Base-by-base conservation (phyloP, 2,329 filamentous ascomycete genomes). In the Achaetomium macrosporum region DNA sequence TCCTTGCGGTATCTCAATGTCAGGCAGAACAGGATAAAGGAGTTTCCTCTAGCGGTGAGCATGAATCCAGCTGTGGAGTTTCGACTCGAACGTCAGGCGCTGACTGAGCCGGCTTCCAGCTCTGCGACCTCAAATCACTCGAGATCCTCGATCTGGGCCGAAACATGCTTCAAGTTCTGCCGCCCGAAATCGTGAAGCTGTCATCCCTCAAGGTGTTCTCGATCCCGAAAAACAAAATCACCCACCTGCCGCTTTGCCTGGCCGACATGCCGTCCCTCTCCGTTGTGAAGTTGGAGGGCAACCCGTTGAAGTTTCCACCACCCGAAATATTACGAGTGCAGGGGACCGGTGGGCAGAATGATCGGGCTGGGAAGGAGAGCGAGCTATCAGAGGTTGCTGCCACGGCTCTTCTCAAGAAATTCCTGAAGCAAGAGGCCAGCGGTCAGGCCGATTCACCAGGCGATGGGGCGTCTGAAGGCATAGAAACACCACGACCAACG, bases 111-210 rank as follows among this genome's bases (percentile, higher is more conserved):
- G 47, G 59, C 58, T 19, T 36, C 19, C 65, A 95, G 90, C 81
- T 97, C 54, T 91, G 92, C 67, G 84, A 90, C 68, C 78, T 97
- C 57, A 85, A 82, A 48, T 87, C 90, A 33, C 80, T 97, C 51
- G 91, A 97, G 71, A 96, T 96, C 54, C 80, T 97, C 56, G 92
- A 97, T 71, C 78, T 97, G 50, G 91, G 90, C 67, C 83, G 88
- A 62, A 97, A 97, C 67, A 89, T 87, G 67, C 83, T 97, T 56
- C 81, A 80, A 44, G 74, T 80, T 10, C 78, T 97, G 2, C 90
- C 92, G 0, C 81, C 85, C 43, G 87, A 91, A 50, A 88, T 96
- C 57, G 82, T 81, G 55, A 89, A 84, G 64, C 76, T 97, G 63
- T 85, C 84, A 5, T 95, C 89, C 1, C 74, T 97, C 58, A 95